These are phyloP conservation scores for Entoloma clypeatum DNA, from an alignment of 1,284 basidiomycete species.

Conservation along the genomic window DNA sequence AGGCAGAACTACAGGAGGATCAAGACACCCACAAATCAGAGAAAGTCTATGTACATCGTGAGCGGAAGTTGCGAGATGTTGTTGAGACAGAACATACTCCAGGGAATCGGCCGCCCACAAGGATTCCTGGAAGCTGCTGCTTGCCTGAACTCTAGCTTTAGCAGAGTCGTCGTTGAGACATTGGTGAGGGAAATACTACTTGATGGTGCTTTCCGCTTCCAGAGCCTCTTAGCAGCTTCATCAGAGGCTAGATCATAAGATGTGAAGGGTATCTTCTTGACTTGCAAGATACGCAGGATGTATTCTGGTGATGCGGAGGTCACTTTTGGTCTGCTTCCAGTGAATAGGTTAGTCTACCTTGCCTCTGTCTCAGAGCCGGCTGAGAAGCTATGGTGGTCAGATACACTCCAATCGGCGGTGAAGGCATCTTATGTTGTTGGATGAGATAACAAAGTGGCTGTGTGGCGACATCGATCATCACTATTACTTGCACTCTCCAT, in stretches of 20 bases:
- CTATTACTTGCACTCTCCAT: not conserved
- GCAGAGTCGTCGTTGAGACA: conserved; percentile 5
- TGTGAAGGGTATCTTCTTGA: conserved; percentile 76
- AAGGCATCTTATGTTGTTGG: conserved; percentile 46
- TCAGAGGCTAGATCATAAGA: conserved; percentile 82
- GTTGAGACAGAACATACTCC: conserved; percentile 29
- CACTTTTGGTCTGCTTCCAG: not conserved
- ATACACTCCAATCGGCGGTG: conserved; percentile 76
- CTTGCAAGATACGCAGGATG: conserved; percentile 70
- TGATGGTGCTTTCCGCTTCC: conserved; percentile 72
- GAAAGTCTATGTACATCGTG: conserved; percentile 25
- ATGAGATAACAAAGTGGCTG: not conserved
- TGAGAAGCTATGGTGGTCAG: conserved; percentile 83
- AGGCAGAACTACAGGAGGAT: conserved; percentile 1
- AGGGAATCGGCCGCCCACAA: conserved; percentile 64
- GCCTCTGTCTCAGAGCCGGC: conserved; percentile 67
- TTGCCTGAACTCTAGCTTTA: conserved; percentile 47
- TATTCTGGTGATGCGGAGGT: conserved; percentile 46
- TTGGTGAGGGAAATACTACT: conserved; percentile 32
- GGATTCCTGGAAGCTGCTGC: conserved; percentile 75
- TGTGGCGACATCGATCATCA: not conserved
- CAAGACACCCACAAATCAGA: conserved; percentile 33
- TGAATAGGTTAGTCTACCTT: conserved; percentile 40
- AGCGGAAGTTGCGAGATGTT: conserved; percentile 1
- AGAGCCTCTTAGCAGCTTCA: conserved; percentile 67